A percentile compares a stretch with the other conserved stretches of the same genome.
phyloP scores from a whole-genome alignment of 768 basidiomycete genomes.

The Dendrothele bispora region DNA sequence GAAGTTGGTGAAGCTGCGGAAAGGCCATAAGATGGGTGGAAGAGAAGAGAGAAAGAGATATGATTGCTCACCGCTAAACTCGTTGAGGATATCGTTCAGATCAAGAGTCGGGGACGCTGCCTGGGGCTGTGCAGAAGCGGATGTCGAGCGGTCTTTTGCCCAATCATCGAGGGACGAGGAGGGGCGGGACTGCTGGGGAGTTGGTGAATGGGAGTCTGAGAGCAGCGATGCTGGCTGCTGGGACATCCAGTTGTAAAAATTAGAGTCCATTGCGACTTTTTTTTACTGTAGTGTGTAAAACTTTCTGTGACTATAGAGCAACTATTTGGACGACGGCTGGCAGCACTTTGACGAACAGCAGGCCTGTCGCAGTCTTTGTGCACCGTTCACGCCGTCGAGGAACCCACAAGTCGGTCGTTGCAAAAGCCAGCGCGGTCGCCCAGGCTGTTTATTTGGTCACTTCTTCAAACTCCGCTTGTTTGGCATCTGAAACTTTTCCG shows the following conservation, averaged over 20 bases:
- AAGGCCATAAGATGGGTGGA: neutral
- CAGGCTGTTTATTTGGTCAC: too few species aligned
- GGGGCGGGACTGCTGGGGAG: constrained; percentile 15
- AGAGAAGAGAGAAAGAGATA: neutral
- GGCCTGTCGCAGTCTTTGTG: too few species aligned
- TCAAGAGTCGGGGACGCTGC: constrained; percentile 2
- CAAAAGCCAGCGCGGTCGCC: too few species aligned
- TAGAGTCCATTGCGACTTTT: constrained; percentile 43
- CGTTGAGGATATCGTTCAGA: constrained; percentile 4
- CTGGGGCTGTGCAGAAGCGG: constrained; percentile 13
- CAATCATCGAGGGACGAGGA: constrained; percentile 37
- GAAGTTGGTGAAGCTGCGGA: constrained; percentile 1
- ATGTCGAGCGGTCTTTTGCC: constrained; percentile 41
- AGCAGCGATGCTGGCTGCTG: constrained; percentile 33
- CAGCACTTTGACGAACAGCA: too few species aligned
- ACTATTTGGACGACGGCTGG: too few species aligned
- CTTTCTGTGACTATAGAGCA: too few species aligned
- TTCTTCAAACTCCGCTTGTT: too few species aligned
- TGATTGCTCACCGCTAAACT: neutral
- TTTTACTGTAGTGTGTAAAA: too few species aligned
- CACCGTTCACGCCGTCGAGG: too few species aligned
- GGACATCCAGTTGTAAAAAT: constrained; percentile 43
- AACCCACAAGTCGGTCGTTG: too few species aligned
- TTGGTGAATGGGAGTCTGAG: constrained; percentile 29
- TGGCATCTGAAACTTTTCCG: too few species aligned